These are phyloP conservation scores for Tetracladium maxilliforme DNA, from an alignment of 2,329 filamentous ascomycete species.

Conservation along the genomic window DNA sequence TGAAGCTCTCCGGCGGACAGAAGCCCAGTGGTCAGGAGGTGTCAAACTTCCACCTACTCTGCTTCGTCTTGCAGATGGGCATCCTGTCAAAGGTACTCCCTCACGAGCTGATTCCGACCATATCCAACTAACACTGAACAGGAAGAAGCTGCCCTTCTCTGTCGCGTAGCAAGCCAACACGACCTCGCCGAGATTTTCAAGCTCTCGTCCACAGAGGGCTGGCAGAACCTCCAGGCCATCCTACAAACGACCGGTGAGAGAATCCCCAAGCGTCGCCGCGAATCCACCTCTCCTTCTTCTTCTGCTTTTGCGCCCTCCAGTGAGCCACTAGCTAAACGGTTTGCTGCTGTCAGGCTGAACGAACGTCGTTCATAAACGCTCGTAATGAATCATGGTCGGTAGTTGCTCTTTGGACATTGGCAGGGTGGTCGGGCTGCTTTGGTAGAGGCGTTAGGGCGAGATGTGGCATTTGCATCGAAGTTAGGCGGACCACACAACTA, in stretches of 20 bases:
- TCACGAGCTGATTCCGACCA: neutral
- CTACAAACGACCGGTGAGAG: constrained; percentile 96
- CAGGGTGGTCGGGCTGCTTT: too few relatives aligned
- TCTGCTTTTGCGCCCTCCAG: constrained; percentile 12
- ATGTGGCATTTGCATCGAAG: too few relatives aligned
- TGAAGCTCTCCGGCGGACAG: constrained; percentile 44
- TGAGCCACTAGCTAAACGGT: constrained; percentile 44
- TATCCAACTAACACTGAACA: constrained; percentile 21
- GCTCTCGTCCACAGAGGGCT: constrained; percentile 75
- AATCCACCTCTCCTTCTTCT: constrained; percentile 20
- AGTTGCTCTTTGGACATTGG: too few relatives aligned
- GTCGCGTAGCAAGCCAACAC: constrained; percentile 68
- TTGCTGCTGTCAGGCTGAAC: constrained; percentile 53
- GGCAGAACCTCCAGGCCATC: constrained; percentile 87
- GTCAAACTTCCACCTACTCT: constrained; percentile 91
- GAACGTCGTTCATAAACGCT: too few relatives aligned
- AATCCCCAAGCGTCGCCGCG: constrained; percentile 65
- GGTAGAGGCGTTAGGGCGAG: too few relatives aligned
- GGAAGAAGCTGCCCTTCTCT: constrained; percentile 82
- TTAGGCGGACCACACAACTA: too few relatives aligned
- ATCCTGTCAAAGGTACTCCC: constrained; percentile 67
- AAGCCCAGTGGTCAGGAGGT: constrained; percentile 50
- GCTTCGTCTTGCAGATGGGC: constrained; percentile 67
- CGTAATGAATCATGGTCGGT: too few relatives aligned
- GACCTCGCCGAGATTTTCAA: constrained; percentile 71